These are phyloP conservation scores for Eurotiales sp. DNA, from an alignment of 2,329 filamentous ascomycete genomes.

Conservation along the genomic window DNA sequence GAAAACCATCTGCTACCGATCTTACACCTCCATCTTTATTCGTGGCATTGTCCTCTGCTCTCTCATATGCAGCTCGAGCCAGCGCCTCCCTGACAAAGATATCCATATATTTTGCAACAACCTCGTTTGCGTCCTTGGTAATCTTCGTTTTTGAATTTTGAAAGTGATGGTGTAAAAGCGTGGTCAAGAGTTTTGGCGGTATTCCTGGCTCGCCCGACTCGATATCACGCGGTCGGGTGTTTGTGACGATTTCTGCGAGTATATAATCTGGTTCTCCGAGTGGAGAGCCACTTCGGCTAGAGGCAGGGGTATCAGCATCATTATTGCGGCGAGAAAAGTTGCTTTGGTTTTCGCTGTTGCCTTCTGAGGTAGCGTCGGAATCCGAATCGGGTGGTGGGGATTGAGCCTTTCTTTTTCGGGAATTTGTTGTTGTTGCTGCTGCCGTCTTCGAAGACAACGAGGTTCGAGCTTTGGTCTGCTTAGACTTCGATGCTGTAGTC, in stretches of 20 bases:
- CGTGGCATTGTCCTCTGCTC: constrained; percentile 38
- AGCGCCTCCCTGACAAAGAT: constrained; percentile 88
- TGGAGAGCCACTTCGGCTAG: constrained; percentile 20
- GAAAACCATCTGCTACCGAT: constrained; percentile 54
- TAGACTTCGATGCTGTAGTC: constrained; percentile 8
- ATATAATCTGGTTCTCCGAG: constrained; percentile 45
- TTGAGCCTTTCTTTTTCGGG: constrained; percentile 12
- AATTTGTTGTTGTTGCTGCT: constrained; percentile 15
- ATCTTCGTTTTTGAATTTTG: constrained; percentile 66
- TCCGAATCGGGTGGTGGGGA: constrained; percentile 9
- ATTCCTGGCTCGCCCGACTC: constrained; percentile 49
- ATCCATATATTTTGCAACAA: constrained; percentile 82
- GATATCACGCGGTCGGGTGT: constrained; percentile 25
- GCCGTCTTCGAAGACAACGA: constrained; percentile 16
- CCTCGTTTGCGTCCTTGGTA: constrained; percentile 69
- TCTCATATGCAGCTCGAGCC: constrained; percentile 70
- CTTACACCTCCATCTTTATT: constrained; percentile 24
- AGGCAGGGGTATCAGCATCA: constrained; percentile 12
- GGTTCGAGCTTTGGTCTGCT: constrained; percentile 1
- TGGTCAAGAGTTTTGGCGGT: constrained; percentile 69
- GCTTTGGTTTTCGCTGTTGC: not conserved
- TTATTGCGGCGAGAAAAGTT: constrained; percentile 6
- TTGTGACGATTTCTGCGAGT: constrained; percentile 42
- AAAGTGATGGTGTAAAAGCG: constrained; percentile 77
- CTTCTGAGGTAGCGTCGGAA: not conserved